phyloP scores from a whole-genome alignment of 192 early-diverging fungal species.

The Umbelopsis sp. region DNA sequence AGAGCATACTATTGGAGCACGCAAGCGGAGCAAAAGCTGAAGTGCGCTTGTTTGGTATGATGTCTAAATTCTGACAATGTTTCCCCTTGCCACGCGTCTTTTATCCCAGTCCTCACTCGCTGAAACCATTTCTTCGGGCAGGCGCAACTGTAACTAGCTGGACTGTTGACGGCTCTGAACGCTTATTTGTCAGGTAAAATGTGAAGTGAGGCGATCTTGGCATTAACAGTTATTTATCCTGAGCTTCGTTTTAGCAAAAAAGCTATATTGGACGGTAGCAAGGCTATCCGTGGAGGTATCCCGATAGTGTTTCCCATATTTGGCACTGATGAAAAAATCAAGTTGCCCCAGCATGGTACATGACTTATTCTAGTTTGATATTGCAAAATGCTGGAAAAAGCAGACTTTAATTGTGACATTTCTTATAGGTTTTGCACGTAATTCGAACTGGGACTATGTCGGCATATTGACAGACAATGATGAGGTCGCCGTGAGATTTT shows the following conservation, averaged over 20 bases:
- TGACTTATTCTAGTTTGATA: too few relatives aligned
- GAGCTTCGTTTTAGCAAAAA: slow-evolving; percentile 54
- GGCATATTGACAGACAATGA: slow-evolving; percentile 49
- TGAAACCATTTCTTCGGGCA: slow-evolving; percentile 28
- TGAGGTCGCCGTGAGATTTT: slow-evolving; percentile 55
- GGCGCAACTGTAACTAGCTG: slow-evolving; percentile 95
- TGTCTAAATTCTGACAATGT: slow-evolving; percentile 10
- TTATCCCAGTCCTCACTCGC: background rate
- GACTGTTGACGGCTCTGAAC: slow-evolving; percentile 73
- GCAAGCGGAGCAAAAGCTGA: slow-evolving; percentile 32
- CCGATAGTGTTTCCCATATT: slow-evolving; percentile 85
- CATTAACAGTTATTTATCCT: background rate
- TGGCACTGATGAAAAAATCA: slow-evolving; percentile 54
- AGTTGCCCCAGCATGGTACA: slow-evolving; percentile 74
- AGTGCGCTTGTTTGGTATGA: slow-evolving; percentile 31
- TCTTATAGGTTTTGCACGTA: slow-evolving; percentile 51
- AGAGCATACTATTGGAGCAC: slow-evolving; percentile 26
- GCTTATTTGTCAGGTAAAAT: slow-evolving; percentile 81
- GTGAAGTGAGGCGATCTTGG: background rate
- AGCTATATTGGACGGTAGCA: slow-evolving; percentile 84
- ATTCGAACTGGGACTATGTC: slow-evolving; percentile 58
- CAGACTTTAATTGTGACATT: background rate
- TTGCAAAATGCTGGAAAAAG: background rate
- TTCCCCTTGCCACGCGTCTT: slow-evolving; percentile 1
- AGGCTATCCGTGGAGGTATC: slow-evolving; percentile 91